A percentile compares a stretch with the other conserved stretches of the same genome.
phyloP scores from a whole-genome alignment of 768 basidiomycete species.

The Kwoniella sp. region DNA sequence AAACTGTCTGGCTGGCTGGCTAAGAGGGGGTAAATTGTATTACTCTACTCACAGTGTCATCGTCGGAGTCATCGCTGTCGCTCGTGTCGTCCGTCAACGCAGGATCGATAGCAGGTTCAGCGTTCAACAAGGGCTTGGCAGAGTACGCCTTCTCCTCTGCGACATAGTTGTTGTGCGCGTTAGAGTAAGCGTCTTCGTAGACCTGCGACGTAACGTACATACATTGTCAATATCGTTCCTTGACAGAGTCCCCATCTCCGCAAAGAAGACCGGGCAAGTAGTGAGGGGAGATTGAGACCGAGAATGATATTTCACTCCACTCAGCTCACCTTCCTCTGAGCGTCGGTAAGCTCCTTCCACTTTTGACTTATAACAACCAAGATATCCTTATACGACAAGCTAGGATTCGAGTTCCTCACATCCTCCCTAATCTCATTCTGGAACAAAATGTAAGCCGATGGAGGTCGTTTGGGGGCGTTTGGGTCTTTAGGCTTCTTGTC shows the following conservation, averaged over 20 bases:
- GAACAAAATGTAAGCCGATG: conserved; percentile 89
- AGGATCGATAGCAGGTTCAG: conserved; percentile 12
- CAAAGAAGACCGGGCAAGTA: too few relatives aligned
- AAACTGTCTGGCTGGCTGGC: too few relatives aligned
- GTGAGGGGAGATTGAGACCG: too few relatives aligned
- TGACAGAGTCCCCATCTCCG: too few relatives aligned
- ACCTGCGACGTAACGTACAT: conserved; percentile 55
- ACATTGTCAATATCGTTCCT: neutral
- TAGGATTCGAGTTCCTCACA: conserved; percentile 68
- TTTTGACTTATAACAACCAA: conserved; percentile 69
- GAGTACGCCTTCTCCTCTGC: conserved; percentile 60
- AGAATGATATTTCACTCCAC: too few relatives aligned
- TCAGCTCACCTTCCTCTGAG: conserved; percentile 76
- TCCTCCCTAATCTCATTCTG: conserved; percentile 84
- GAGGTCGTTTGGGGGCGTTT: conserved; percentile 89
- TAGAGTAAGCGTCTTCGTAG: conserved; percentile 62
- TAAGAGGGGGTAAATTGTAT: too few relatives aligned
- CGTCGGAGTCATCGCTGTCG: conserved; percentile 23
- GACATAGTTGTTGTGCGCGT: conserved; percentile 67
- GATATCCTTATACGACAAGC: conserved; percentile 70
- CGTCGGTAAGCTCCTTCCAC: conserved; percentile 70
- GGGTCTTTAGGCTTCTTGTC: conserved; percentile 79
- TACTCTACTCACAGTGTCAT: conserved; percentile 27
- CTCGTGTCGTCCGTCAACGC: conserved; percentile 10
- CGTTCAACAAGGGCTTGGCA: conserved; percentile 2